Base-by-base conservation (phyloP, 1,284 basidiomycete species). In the Lignosus rhinocerotis region DNA sequence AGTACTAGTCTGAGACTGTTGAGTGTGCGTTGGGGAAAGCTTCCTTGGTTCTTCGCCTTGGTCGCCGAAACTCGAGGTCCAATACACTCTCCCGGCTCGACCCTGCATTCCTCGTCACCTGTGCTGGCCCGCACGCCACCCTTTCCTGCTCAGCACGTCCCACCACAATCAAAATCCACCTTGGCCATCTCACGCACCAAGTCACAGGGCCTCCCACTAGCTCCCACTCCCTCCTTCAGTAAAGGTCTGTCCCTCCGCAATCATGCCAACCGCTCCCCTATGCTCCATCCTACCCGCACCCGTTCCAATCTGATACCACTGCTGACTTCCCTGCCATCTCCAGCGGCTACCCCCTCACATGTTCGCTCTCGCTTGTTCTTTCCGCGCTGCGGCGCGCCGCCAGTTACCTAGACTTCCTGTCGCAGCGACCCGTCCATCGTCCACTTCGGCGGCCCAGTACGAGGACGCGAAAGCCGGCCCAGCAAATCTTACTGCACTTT, bases 361-460 rank as follows among this genome's bases (percentile, higher is more conserved):
- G 68, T 45, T 67, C 36, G 52, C 66, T 17, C 53, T 64, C 32
- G 46, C 53, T 19, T 62, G 47, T 50, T 48, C 55, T 34, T 61
- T 67, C 58, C 67, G 67, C 58, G 53, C 64, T 14, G 59, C 50
- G 17, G 55, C 58, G 60, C 67, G 67, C 53, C 61, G 60, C 47
- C 54, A 61, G 50, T 31, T 59, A 17, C 55, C 51, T 19, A 53
- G 31, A 16, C 41, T 53, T 21, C 52, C 58, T 11, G 53, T 32
- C 11, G 56, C 14, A 14, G 39, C 51, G 25, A 44, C 58, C 10
- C 62, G 63, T 14, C 30, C 59, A 7, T 59, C 62, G 4, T 53
- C 55, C 31, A 34, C 8, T 30, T 32, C 51, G 17, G 51, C 50
- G 16, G 25, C 39, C 19, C 10, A 41, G 31, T 34, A 17, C 7